phyloP scores from a whole-genome alignment of 2,329 filamentous ascomycete genomes.

The Verticillium isaacii region DNA sequence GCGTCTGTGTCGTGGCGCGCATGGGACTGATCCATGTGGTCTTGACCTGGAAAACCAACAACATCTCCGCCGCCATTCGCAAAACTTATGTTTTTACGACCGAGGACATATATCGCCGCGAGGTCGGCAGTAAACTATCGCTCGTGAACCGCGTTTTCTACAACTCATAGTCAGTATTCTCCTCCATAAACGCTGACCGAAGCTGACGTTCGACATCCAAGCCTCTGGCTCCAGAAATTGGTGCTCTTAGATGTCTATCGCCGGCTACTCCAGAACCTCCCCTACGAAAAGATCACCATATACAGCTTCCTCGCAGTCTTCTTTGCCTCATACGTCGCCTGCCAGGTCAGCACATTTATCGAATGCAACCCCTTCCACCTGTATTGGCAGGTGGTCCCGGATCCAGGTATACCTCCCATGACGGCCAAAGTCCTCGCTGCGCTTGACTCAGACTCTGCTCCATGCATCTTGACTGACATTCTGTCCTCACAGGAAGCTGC shows the following conservation, averaged over 20 bases:
- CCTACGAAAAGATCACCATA: slow-evolving; percentile 18
- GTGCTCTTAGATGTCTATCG: slow-evolving; percentile 21
- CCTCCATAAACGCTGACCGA: no score
- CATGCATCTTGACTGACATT: not conserved
- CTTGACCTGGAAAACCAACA: slow-evolving; percentile 29
- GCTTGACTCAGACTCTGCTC: not conserved
- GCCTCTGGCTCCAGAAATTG: slow-evolving; percentile 23
- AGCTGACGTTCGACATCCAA: slow-evolving; percentile 1
- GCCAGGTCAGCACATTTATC: slow-evolving; percentile 26
- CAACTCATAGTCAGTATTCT: slow-evolving; percentile 25
- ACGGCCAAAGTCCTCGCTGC: not conserved
- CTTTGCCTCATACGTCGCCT: slow-evolving; percentile 22
- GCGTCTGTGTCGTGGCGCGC: slow-evolving; percentile 21
- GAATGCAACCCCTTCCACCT: slow-evolving; percentile 42
- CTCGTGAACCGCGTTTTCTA: slow-evolving; percentile 26
- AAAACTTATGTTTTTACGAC: slow-evolving; percentile 19
- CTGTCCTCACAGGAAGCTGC: slow-evolving; percentile 16
- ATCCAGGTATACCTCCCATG: slow-evolving; percentile 21
- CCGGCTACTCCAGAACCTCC: slow-evolving; percentile 16
- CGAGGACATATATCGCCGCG: slow-evolving; percentile 24
- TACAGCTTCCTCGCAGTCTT: slow-evolving; percentile 20
- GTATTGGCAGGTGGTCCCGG: slow-evolving; percentile 51
- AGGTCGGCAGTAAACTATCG: slow-evolving; percentile 27
- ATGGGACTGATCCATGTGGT: slow-evolving; percentile 26
- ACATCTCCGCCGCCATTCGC: slow-evolving; percentile 19